These are phyloP conservation scores for Pichia sp. DNA, from an alignment of 1,139 yeast genomes.

Conservation along the genomic window DNA sequence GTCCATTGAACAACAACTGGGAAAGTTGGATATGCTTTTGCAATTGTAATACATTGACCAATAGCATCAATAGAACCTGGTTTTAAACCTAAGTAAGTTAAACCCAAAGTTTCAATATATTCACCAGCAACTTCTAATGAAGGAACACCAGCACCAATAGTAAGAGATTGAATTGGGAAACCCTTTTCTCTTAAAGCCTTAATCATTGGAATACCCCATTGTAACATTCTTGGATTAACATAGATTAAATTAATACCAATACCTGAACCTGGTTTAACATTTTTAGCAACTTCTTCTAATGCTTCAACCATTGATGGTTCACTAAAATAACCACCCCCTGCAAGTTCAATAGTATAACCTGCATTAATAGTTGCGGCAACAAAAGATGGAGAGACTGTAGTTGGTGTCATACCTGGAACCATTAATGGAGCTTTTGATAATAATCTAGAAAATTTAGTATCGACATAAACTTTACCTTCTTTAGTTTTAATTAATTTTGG, in stretches of 20 bases:
- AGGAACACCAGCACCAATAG: conserved; percentile 99
- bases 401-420: conserved; percentile 99
- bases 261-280: conserved; percentile 78
- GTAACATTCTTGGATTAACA: conserved; percentile 95
- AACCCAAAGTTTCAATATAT: conserved; percentile 85
- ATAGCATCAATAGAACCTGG: conserved; percentile 97
- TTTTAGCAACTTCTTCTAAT: conserved; percentile 58
- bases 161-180: conserved; percentile 90
- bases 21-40: conserved; percentile 92
- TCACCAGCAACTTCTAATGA: conserved; percentile 95
- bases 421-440: conserved; percentile 93
- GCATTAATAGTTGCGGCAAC: conserved; percentile 91
- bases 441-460: conserved; percentile 88
- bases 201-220: conserved; percentile 97
- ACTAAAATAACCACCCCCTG: conserved; percentile 96
- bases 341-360: conserved; percentile 95
- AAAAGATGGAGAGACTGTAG: conserved; percentile 90
- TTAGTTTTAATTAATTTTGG: conserved; percentile 76
- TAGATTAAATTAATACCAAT: conserved; percentile 87
- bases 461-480: conserved; percentile 72
- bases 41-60: conserved; percentile 77
- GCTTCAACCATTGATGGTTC: conserved; percentile 69
- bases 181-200: conserved; percentile 84
- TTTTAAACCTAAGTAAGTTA: conserved; percentile 91
- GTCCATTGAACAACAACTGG: conserved; percentile 99